phyloP scores from a whole-genome alignment of 768 basidiomycete genomes.

The Gymnopilus junonius region DNA sequence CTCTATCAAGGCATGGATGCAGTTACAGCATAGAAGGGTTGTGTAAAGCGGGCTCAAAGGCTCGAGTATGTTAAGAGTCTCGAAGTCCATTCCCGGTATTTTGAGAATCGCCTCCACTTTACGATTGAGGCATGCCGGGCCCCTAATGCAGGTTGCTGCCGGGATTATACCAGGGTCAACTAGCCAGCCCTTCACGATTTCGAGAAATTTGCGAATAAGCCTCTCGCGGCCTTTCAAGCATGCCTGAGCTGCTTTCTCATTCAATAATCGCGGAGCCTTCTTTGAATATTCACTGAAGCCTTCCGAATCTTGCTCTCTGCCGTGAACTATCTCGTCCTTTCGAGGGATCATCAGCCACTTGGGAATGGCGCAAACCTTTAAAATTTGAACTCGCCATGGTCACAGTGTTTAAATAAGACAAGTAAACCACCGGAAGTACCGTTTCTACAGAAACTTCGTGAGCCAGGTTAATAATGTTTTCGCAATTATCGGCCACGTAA shows the following conservation, averaged over 20 bases:
- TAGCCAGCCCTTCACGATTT: not conserved
- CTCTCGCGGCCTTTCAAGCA: slow-evolving; percentile 2
- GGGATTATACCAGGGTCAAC: not conserved
- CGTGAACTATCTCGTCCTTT: not conserved
- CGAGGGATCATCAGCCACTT: not conserved
- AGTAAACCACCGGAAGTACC: not conserved
- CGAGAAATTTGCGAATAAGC: slow-evolving; percentile 2
- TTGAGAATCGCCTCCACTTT: not conserved
- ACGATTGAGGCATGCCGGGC: not conserved
- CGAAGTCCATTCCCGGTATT: not conserved
- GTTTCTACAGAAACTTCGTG: slow-evolving; percentile 5
- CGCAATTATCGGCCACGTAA: not conserved
- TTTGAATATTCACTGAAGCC: not conserved
- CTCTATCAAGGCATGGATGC: not conserved
- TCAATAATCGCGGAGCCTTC: not conserved
- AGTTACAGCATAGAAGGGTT: not conserved
- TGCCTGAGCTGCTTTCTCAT: not conserved
- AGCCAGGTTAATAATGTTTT: not conserved
- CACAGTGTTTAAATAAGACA: not conserved
- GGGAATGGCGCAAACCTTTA: not conserved
- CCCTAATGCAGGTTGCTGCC: not conserved
- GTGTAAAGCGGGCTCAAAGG: not conserved
- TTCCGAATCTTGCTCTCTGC: not conserved
- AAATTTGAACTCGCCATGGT: not conserved
- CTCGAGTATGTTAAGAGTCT: not conserved